Percentiles rank a stretch among this genome's conserved stretches.
Conservation (phyloP, 768 basidiomycete species). For the Hygrophorus pudorinus region DNA sequence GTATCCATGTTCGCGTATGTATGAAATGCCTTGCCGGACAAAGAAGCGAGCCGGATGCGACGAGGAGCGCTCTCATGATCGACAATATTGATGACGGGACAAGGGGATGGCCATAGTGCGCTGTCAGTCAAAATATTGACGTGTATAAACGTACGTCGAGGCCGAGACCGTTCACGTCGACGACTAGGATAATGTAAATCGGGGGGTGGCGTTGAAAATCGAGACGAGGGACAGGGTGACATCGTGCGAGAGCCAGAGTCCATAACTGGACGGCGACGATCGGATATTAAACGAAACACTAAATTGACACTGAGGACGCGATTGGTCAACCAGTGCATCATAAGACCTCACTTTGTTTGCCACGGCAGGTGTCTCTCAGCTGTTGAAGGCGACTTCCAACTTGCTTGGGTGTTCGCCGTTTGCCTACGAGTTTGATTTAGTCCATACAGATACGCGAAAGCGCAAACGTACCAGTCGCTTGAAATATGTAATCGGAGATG, state of each 20-base stretch:
- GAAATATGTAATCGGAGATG: conserved; percentile 68
- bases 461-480: conserved; percentile 38
- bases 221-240: conserved; percentile 3
- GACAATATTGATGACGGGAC: conserved; percentile 14
- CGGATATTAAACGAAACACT: conserved; percentile 24
- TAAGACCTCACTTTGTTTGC: conserved; percentile 48
- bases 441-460: too few relatives aligned
- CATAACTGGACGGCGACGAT: conserved; percentile 11
- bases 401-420: conserved; percentile 65
- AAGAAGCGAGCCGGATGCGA: conserved; percentile 14
- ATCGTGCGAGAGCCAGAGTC: conserved; percentile 9
- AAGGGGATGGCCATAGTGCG: conserved; percentile 7
- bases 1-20: conserved; percentile 21
- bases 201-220: too few relatives aligned
- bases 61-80: conserved; percentile 12
- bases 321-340: not conserved
- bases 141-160: conserved; percentile 12
- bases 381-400: conserved; percentile 77
- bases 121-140: conserved; percentile 16
- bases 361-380: conserved; percentile 63
- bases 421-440: conserved; percentile 18
- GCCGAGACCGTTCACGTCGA: not conserved
- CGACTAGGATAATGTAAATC: too few relatives aligned
- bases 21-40: too few relatives aligned
- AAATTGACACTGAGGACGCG: not conserved